Percentiles rank a stretch among this genome's conserved stretches.
These are phyloP conservation scores for Zymoseptoria passerinii DNA, from an alignment of 2,329 filamentous ascomycete species.

Conservation along the genomic window DNA sequence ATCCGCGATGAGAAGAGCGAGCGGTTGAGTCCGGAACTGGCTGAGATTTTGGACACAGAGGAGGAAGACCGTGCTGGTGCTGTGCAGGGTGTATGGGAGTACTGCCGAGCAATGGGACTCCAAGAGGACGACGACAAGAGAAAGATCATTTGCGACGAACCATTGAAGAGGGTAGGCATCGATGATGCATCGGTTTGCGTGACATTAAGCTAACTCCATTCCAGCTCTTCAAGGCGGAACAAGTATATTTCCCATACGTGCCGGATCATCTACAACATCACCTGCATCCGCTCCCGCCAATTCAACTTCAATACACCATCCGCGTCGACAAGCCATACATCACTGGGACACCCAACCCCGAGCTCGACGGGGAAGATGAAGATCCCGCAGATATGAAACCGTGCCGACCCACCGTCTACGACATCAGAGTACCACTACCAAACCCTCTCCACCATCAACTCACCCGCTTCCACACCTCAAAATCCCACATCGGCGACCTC, in stretches of 20 bases:
- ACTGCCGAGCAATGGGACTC: constrained; percentile 74
- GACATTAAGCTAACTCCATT: constrained; percentile 6
- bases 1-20: constrained; percentile 78
- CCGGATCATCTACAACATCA: constrained; percentile 65
- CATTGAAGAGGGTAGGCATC: constrained; percentile 60
- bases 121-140: constrained; percentile 95
- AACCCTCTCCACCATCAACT: constrained; percentile 71
- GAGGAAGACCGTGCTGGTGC: constrained; percentile 84
- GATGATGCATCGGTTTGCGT: not conserved
- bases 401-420: constrained; percentile 76
- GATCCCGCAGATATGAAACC: constrained; percentile 16
- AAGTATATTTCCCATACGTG: constrained; percentile 77
- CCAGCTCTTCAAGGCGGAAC: constrained; percentile 63
- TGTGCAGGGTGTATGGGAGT: constrained; percentile 91
- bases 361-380: constrained; percentile 37
- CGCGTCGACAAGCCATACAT: constrained; percentile 63
- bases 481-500: constrained; percentile 53
- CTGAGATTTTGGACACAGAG: constrained; percentile 74
- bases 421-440: constrained; percentile 72
- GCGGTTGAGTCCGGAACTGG: constrained; percentile 72
- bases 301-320: constrained; percentile 85
- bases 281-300: constrained; percentile 68
- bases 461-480: constrained; percentile 32
- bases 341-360: constrained; percentile 58
- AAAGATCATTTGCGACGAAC: constrained; percentile 81